Evolutionary conservation across 768 basidiomycete species (phyloP).

Genomic region (Heimioporus sp.): DNA sequence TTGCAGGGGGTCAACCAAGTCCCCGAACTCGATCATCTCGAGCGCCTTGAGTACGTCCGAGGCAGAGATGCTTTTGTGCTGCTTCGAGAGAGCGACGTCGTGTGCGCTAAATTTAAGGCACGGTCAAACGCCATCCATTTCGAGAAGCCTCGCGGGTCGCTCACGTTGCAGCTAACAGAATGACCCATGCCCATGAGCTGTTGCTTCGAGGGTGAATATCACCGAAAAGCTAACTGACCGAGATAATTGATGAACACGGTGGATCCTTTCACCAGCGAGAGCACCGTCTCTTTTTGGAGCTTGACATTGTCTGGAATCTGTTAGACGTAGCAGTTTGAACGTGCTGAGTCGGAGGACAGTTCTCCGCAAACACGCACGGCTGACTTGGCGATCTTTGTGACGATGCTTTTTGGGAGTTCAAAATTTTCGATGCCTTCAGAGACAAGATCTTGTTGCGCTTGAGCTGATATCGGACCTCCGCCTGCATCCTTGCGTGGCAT

Average conservation of each 20-base stretch:
- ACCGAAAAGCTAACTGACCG: conserved; percentile 43
- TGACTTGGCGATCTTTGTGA: conserved; percentile 83
- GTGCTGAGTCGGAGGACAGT: background rate
- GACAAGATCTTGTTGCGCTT: conserved; percentile 76
- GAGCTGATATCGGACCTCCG: conserved; percentile 57
- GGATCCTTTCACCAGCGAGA: conserved; percentile 83
- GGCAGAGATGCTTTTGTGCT: conserved; percentile 86
- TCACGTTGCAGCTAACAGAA: conserved; percentile 44
- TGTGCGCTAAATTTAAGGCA: conserved; percentile 60
- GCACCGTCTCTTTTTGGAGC: conserved; percentile 84
- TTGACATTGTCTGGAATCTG: conserved; percentile 86
- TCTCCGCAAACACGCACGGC: conserved; percentile 49
- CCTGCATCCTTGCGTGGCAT: conserved; percentile 74
- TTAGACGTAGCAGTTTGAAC: background rate
- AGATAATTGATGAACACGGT: conserved; percentile 96
- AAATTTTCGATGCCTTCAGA: conserved; percentile 88
- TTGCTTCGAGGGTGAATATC: background rate
- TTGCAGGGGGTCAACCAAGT: conserved; percentile 62
- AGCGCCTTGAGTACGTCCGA: conserved; percentile 88
- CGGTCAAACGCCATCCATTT: conserved; percentile 5
- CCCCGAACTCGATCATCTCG: conserved; percentile 73
- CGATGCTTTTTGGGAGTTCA: conserved; percentile 80
- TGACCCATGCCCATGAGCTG: background rate
- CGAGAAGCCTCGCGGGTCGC: conserved; percentile 6
- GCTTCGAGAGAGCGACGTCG: conserved; percentile 79